phyloP scores from a whole-genome alignment of 768 basidiomycete genomes.

The Suillus placidus region DNA sequence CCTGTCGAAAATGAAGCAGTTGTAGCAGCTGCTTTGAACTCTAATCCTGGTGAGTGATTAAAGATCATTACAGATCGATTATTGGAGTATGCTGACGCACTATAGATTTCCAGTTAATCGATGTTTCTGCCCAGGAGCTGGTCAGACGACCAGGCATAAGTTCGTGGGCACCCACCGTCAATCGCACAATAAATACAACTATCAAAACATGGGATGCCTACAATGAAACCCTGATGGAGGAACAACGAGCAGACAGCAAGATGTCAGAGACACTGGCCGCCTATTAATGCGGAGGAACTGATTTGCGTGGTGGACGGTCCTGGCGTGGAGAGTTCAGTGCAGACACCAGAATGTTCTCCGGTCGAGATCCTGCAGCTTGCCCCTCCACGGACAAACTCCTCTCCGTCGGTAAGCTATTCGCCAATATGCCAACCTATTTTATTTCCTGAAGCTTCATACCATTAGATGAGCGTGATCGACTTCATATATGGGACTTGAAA shows the following conservation, averaged over 20 bases:
- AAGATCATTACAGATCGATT: not conserved
- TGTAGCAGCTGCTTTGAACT: constrained; percentile 77
- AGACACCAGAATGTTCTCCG: constrained; percentile 45
- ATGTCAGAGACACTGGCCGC: constrained; percentile 82
- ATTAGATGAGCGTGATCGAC: constrained; percentile 53
- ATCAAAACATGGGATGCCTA: constrained; percentile 67
- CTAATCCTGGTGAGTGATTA: constrained; percentile 58
- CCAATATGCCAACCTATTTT: not conserved
- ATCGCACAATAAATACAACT: constrained; percentile 50
- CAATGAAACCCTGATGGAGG: constrained; percentile 49
- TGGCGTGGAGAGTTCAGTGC: constrained; percentile 57
- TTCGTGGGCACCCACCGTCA: constrained; percentile 76
- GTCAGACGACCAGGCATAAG: constrained; percentile 75
- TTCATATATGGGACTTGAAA: constrained; percentile 66
- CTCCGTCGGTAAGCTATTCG: constrained; percentile 55
- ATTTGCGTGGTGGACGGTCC: constrained; percentile 71
- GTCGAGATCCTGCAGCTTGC: constrained; percentile 70
- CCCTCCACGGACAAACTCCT: constrained; percentile 53
- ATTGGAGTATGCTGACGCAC: not conserved
- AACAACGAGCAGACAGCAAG: constrained; percentile 55
- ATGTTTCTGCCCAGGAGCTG: constrained; percentile 72
- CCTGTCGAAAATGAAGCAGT: constrained; percentile 98
- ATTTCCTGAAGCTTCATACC: not conserved
- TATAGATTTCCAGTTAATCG: constrained; percentile 75
- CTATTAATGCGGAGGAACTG: constrained; percentile 55